These are phyloP conservation scores for Coccomyxa sp. DNA, from an alignment of 139 green algal genomes.

Conservation along the genomic window DNA sequence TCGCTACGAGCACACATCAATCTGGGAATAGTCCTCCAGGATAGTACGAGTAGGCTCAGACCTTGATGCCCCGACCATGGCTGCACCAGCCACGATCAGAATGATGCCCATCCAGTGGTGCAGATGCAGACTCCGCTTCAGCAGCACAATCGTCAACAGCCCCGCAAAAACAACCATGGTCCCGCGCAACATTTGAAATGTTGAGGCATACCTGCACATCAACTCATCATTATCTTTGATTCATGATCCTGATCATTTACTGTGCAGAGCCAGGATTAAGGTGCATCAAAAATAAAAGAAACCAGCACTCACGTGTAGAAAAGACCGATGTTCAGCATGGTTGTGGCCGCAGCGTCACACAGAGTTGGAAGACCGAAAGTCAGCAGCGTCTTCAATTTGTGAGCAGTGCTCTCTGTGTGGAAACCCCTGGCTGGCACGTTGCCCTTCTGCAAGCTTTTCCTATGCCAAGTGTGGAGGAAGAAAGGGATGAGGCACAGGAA, in stretches of 20 bases:
- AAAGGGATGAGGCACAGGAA: slow-evolving; percentile 74
- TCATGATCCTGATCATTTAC: background rate
- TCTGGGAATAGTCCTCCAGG: too few species aligned
- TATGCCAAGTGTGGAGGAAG: slow-evolving; percentile 13
- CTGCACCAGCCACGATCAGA: slow-evolving; percentile 73
- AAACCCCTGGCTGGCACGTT: background rate
- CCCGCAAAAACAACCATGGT: slow-evolving; percentile 83
- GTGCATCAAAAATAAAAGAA: background rate
- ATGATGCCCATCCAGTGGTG: slow-evolving; percentile 82
- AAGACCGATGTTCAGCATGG: slow-evolving; percentile 80
- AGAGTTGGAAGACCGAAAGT: slow-evolving; percentile 66
- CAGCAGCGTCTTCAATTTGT: slow-evolving; percentile 25
- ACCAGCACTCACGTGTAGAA: slow-evolving; percentile 15
- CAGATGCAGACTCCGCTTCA: slow-evolving; percentile 59
- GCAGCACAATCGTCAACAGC: slow-evolving; percentile 70
- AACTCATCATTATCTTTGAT: too few species aligned
- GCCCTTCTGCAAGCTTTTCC: slow-evolving; percentile 6
- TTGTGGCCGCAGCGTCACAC: slow-evolving; percentile 74
- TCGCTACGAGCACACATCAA: too few species aligned
- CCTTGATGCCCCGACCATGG: slow-evolving; percentile 67
- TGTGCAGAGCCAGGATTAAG: background rate
- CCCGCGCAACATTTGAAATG: slow-evolving; percentile 86
- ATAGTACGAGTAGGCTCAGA: background rate
- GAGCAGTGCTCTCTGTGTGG: background rate
- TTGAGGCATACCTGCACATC: slow-evolving; percentile 56